These are phyloP conservation scores for Candida sp. DNA, from an alignment of 1,139 yeast genomes.

Conservation along the genomic window DNA sequence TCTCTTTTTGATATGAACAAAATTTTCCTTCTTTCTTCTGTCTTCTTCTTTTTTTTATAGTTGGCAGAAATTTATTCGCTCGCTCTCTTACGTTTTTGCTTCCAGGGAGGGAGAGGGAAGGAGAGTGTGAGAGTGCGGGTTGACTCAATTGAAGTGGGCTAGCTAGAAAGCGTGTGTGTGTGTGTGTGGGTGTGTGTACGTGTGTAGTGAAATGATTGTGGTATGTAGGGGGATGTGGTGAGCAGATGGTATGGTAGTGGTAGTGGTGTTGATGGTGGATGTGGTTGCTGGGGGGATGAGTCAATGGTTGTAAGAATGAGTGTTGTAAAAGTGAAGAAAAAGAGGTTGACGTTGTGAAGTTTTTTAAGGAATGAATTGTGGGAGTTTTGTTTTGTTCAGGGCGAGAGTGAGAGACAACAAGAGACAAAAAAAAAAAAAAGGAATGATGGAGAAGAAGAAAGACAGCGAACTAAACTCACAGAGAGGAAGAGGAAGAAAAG, in stretches of 20 bases:
- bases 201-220: background rate
- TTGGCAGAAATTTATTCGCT: background rate
- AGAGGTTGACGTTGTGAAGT: background rate
- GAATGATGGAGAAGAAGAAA: background rate
- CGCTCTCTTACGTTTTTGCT: background rate
- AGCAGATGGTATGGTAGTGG: background rate
- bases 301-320: background rate
- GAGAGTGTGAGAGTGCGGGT: background rate
- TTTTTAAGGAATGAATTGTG: conserved; percentile 4
- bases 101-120: background rate
- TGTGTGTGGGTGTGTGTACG: too few species aligned
- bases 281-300: background rate
- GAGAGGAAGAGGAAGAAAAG: too few species aligned
- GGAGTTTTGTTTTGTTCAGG: background rate
- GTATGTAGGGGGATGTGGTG: background rate
- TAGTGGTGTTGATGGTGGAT: background rate
- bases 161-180: background rate
- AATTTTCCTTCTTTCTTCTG: background rate
- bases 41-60: background rate
- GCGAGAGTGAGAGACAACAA: background rate
- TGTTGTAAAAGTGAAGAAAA: background rate
- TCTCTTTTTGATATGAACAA: conserved; percentile 1
- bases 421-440: background rate
- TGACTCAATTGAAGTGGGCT: background rate
- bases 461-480: background rate